These are phyloP conservation scores for Candida fluviatilis DNA, from an alignment of 805 yeast species.

Conservation along the genomic window DNA sequence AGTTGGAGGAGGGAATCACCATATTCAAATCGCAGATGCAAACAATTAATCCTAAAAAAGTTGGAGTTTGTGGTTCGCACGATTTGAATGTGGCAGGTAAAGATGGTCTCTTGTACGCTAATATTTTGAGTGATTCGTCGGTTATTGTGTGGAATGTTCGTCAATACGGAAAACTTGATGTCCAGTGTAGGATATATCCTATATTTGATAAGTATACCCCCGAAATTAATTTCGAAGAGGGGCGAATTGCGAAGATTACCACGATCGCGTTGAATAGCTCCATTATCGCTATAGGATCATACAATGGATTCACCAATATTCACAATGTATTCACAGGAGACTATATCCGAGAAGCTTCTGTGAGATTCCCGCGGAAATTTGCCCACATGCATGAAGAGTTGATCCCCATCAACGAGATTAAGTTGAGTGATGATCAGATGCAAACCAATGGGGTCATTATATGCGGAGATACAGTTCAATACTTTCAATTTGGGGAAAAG, in stretches of 20 bases:
- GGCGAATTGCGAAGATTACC: constrained; percentile 11
- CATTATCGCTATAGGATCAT: constrained; percentile 37
- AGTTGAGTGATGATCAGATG: constrained; percentile 19
- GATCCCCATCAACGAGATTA: constrained; percentile 23
- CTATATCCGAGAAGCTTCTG: constrained; percentile 29
- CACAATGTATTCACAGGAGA: constrained; percentile 43
- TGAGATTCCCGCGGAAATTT: constrained; percentile 24
- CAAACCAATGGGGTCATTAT: constrained; percentile 35
- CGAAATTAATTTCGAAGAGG: constrained; percentile 1
- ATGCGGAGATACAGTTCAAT: constrained; percentile 41
- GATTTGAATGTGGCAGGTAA: constrained; percentile 28
- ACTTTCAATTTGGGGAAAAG: constrained; percentile 44
- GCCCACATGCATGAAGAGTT: constrained; percentile 16
- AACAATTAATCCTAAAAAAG: constrained; percentile 8
- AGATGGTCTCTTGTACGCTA: constrained; percentile 38
- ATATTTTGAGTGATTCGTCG: constrained; percentile 36
- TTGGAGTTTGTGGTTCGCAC: constrained; percentile 8
- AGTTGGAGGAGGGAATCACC: constrained; percentile 12
- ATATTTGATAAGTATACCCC: constrained; percentile 7
- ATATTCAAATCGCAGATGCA: constrained; percentile 17
- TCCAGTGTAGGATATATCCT: constrained; percentile 12
- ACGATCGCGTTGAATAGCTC: constrained; percentile 31
- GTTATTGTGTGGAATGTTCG: constrained; percentile 44
- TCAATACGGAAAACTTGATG: constrained; percentile 10
- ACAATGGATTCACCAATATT: constrained; percentile 38